Evolutionary conservation across 2,329 filamentous ascomycete species (phyloP), one percentile per base, ranked within the genome.

Genomic region (Chalaropsis ovoidea): DNA sequence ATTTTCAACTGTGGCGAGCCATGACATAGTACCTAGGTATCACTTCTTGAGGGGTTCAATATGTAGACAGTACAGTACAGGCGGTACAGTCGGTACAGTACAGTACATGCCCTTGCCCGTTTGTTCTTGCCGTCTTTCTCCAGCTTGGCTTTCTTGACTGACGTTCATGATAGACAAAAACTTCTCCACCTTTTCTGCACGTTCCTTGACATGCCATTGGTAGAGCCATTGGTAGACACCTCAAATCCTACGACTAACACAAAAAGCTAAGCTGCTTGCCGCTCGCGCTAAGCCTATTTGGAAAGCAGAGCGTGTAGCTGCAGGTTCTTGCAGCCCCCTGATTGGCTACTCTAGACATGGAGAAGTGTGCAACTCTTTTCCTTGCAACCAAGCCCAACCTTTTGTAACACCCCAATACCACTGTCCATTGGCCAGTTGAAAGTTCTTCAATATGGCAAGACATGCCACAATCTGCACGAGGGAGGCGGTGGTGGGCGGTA

Each of bases 201-300:
- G 27, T n/a, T 35, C 52, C 24, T n/a, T 35, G 52, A n/a, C 24
- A 56, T 31, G 13, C 17, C 15, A 56, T 56, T 56, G 52, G 52
- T 13, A 31, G 43, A 24, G 13, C 17, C 15, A 56, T 56, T 56
- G 52, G 52, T 13, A 31, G 43, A 24, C 27, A 22, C n/a, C 15
- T 17, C 42, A 13, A 13, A 3, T 49, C 45, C n/a, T 49, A 49
- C 13, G 17, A 22, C 47, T 24, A 49, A 22, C 19, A n/a, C 19
- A 49, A 49, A 13, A 49, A 4, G 47, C 47, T 7, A 62, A 62
- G 39, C 56, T 56, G 24, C 42, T 67, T 63, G 42, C 65, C 65
- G 65, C 65, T 61, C 41, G 42, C 65, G 65, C 65, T 67, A 67
- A 64, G 17, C 65, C 61, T 42, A 61, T 27, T 67, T 42, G n/a